Conservation (phyloP, 306 rosid species). For the Cercis canadensis region DNA sequence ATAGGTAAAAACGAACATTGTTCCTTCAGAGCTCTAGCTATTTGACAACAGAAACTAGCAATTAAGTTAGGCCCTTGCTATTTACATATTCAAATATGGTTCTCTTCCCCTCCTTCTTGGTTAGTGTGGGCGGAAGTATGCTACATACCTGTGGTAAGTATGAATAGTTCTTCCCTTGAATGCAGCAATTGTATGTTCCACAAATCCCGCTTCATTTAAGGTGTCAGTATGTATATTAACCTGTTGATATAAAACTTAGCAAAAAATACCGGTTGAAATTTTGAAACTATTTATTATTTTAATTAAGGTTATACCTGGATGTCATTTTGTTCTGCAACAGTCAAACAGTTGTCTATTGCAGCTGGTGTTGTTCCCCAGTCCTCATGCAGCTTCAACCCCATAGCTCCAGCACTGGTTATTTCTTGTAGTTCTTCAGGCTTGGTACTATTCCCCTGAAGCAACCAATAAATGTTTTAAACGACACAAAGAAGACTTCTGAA, state of each 20-base stretch:
- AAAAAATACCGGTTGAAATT: slow-evolving; percentile 9
- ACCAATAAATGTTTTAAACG: slow-evolving; percentile 16
- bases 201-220: slow-evolving; percentile 92
- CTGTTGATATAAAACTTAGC: slow-evolving; percentile 47
- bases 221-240: slow-evolving; percentile 98
- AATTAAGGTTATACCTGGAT: slow-evolving; percentile 63
- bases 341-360: slow-evolving; percentile 78
- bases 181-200: slow-evolving; percentile 86
- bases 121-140: neutral
- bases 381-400: slow-evolving; percentile 97
- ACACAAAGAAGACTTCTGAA: slow-evolving; percentile 14
- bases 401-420: slow-evolving; percentile 88
- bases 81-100: neutral
- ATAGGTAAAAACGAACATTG: slow-evolving; percentile 3
- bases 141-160: slow-evolving; percentile 82
- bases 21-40: slow-evolving; percentile 11
- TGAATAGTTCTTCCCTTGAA: slow-evolving; percentile 94
- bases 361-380: slow-evolving; percentile 99
- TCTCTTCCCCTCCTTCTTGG: neutral
- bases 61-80: slow-evolving; percentile 8
- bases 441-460: slow-evolving; percentile 79
- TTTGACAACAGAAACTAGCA: slow-evolving; percentile 13
- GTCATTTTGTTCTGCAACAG: slow-evolving; percentile 75
- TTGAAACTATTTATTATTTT: slow-evolving; percentile 7
- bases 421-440: slow-evolving; percentile 71